Evolutionary conservation across 228 moss, liverwort and hornwort genomes (phyloP).

Genomic region (Sphagnum magellanicum): DNA sequence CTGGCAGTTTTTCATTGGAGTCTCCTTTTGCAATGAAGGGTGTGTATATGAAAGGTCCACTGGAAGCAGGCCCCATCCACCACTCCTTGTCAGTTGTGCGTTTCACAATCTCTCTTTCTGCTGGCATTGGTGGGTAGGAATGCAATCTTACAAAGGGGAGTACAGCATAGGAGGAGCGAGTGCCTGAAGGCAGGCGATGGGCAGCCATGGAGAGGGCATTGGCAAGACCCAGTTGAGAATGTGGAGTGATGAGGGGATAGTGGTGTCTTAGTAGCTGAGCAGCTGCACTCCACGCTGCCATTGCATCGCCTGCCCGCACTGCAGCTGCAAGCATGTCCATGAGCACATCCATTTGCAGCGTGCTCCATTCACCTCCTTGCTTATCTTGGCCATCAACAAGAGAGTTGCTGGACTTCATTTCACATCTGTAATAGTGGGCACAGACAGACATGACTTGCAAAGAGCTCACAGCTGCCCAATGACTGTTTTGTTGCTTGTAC

Average conservation of each 20-base stretch:
- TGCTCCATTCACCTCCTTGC: conserved; percentile 74
- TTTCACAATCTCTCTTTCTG: conserved; percentile 91
- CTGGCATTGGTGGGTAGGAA: conserved; percentile 70
- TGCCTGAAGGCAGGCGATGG: conserved; percentile 79
- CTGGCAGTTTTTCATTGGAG: conserved; percentile 52
- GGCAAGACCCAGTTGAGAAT: conserved; percentile 66
- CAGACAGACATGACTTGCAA: conserved; percentile 87
- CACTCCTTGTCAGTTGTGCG: conserved; percentile 63
- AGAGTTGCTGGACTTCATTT: conserved; percentile 41
- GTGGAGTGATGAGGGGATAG: conserved; percentile 86
- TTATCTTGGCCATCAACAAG: conserved; percentile 27
- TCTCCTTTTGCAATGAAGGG: conserved; percentile 77
- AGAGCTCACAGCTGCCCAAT: conserved; percentile 95
- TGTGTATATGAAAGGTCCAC: conserved; percentile 93
- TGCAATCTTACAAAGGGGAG: conserved; percentile 91
- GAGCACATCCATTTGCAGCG: conserved; percentile 92
- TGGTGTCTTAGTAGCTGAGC: conserved; percentile 85
- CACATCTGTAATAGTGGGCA: conserved; percentile 77
- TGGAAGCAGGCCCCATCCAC: conserved; percentile 89
- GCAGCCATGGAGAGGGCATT: conserved; percentile 80
- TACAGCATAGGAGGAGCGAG: conserved; percentile 77
- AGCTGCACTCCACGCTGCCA: conserved; percentile 96
- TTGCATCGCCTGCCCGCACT: conserved; percentile 89
- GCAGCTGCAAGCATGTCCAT: conserved; percentile 93
- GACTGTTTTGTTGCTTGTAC: conserved; percentile 96